Percentiles rank a stretch among this genome's conserved stretches.
Conservation (phyloP, 257 asterid species). For the Jaltomata sinuosa region DNA sequence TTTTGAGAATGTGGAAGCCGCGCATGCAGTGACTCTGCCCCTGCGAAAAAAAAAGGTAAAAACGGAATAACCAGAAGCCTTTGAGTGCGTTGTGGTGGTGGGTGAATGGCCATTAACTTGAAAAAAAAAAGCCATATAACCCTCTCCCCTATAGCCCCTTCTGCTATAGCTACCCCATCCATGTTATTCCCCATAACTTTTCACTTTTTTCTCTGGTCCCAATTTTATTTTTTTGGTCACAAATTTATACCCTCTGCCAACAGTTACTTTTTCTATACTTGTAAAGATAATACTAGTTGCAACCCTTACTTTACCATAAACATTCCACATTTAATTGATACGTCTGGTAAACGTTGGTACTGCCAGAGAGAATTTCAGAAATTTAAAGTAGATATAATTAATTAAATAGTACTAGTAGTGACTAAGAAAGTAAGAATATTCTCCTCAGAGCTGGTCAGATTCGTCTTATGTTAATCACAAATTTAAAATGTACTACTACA, state of each 20-base stretch:
- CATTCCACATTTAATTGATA: neutral
- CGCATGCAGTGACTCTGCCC: neutral
- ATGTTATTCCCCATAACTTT: neutral
- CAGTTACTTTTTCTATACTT: neutral
- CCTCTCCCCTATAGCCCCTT: neutral
- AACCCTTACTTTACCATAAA: neutral
- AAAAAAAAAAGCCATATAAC: neutral
- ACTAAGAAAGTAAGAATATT: neutral
- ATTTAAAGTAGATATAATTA: neutral
- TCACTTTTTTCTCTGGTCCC: neutral
- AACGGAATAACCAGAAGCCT: neutral
- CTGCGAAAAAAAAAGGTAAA: neutral
- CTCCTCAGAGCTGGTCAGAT: neutral
- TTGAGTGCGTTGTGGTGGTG: neutral
- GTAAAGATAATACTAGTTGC: neutral
- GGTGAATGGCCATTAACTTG: neutral
- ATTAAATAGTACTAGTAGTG: neutral
- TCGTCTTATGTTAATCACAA: neutral
- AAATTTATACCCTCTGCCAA: neutral
- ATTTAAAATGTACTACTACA: neutral
- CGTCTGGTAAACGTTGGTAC: neutral
- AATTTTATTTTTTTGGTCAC: neutral
- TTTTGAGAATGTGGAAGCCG: constrained; percentile 7
- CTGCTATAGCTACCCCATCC: neutral
- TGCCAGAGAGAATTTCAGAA: neutral